Percentiles rank a stretch among this genome's conserved stretches.
Evolutionary conservation across 164 flowering plant genomes (phyloP).

Genomic region (Nelumbo lutea): DNA sequence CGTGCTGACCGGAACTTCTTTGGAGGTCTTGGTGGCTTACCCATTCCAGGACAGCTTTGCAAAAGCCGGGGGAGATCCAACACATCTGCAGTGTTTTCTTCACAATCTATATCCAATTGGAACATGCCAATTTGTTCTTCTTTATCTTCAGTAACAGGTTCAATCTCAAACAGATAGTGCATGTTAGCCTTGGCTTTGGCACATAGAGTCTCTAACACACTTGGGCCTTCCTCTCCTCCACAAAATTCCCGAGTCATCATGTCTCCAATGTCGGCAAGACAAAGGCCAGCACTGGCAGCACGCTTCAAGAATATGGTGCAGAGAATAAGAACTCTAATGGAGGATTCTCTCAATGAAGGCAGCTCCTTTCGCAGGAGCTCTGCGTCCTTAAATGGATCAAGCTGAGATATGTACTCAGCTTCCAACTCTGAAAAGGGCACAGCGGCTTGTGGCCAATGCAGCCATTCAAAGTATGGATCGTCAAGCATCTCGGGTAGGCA

Average conservation of each 20-base stretch:
- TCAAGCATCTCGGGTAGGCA: conserved; percentile 84
- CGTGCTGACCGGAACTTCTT: conserved; percentile 18
- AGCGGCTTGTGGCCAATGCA: conserved; percentile 92
- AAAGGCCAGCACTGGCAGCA: conserved; percentile 57
- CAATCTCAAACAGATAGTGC: not conserved
- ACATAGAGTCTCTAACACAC: conserved; percentile 57
- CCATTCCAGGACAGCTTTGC: conserved; percentile 10
- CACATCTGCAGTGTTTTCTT: conserved; percentile 8
- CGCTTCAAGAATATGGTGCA: conserved; percentile 72
- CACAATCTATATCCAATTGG: conserved; percentile 37
- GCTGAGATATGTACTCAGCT: conserved; percentile 53
- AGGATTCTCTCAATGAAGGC: conserved; percentile 55
- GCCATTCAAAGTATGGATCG: conserved; percentile 94
- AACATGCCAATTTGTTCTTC: conserved; percentile 26
- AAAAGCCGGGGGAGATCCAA: conserved; percentile 18
- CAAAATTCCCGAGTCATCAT: conserved; percentile 70
- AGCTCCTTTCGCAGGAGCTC: conserved; percentile 51
- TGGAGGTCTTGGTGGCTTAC: conserved; percentile 34
- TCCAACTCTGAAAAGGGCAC: conserved; percentile 74
- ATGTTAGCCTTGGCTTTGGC: conserved; percentile 35
- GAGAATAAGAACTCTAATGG: conserved; percentile 54
- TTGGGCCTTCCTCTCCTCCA: conserved; percentile 49
- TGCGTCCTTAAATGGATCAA: conserved; percentile 71
- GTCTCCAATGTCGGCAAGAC: conserved; percentile 67
- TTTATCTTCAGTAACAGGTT: conserved; percentile 1